These are phyloP conservation scores for Byssoonygena ceratinophila DNA, from an alignment of 2,329 filamentous ascomycete genomes.

Conservation along the genomic window DNA sequence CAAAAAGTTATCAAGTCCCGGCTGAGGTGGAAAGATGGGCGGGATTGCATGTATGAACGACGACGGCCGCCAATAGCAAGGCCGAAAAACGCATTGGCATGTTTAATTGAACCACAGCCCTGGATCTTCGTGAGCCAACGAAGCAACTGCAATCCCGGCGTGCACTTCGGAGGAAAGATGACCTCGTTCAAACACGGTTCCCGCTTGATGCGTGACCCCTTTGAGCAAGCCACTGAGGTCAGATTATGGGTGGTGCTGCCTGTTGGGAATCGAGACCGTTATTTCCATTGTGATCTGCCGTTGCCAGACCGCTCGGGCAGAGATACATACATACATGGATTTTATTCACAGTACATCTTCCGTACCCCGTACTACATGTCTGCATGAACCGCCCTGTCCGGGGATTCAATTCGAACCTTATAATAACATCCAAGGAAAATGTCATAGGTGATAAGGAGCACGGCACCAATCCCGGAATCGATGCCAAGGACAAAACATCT, in stretches of 20 bases:
- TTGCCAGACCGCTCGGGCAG: not conserved
- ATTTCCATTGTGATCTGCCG: not conserved
- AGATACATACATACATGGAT: not conserved
- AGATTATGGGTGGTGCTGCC: slow-evolving; percentile 1
- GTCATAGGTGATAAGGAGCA: not conserved
- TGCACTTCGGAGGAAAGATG: not conserved
- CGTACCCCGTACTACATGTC: not conserved
- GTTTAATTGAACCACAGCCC: slow-evolving; percentile 4
- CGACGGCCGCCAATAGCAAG: not conserved
- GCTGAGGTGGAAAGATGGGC: not conserved
- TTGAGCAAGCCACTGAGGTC: slow-evolving; percentile 2
- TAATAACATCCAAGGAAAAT: not conserved
- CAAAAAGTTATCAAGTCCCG: not conserved
- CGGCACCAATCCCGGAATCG: not conserved
- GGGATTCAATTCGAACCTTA: slow-evolving; percentile 1
- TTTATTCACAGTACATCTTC: not conserved
- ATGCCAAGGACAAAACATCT: not conserved
- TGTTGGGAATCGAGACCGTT: slow-evolving; percentile 6
- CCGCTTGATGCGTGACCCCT: slow-evolving; percentile 2
- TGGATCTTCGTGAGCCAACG: not conserved
- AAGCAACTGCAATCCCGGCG: not conserved
- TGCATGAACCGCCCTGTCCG: slow-evolving; percentile 1
- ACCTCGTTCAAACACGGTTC: not conserved
- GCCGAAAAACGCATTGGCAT: not conserved
- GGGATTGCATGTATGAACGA: not conserved